Conservation (phyloP, 2,329 filamentous ascomycete species). For the Ceratocystis colombiana region DNA sequence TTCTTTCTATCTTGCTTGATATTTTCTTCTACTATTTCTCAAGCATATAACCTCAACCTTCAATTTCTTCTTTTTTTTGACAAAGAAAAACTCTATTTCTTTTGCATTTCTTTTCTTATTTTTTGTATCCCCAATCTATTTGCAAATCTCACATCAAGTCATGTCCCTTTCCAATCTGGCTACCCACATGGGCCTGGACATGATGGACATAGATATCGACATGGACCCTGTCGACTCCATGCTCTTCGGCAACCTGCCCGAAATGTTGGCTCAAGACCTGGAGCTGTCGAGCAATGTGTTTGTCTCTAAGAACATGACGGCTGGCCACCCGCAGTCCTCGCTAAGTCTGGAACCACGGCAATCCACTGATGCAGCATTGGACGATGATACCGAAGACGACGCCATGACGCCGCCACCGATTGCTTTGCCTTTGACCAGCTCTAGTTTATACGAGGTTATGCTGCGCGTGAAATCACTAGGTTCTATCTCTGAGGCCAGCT, state of each 20-base stretch:
- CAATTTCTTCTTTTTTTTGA: background rate
- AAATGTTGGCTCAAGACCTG: slow-evolving; percentile 46
- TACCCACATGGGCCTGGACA: slow-evolving; percentile 4
- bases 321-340: slow-evolving; percentile 37
- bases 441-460: slow-evolving; percentile 22
- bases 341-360: slow-evolving; percentile 9
- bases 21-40: background rate
- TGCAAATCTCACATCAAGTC: background rate
- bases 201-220: slow-evolving; percentile 14
- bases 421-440: slow-evolving; percentile 14
- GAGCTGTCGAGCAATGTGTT: slow-evolving; percentile 42
- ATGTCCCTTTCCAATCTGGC: background rate
- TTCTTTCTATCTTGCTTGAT: background rate
- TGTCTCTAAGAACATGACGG: slow-evolving; percentile 43
- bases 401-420: slow-evolving; percentile 16
- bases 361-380: slow-evolving; percentile 5
- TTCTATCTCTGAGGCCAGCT: slow-evolving; percentile 19
- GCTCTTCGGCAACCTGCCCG: slow-evolving; percentile 40
- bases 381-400: slow-evolving; percentile 16
- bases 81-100: no score
- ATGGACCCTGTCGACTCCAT: slow-evolving; percentile 27
- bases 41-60: background rate
- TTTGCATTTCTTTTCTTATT: background rate
- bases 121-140: background rate
- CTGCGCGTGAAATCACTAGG: slow-evolving; percentile 18